These are phyloP conservation scores for Coffea canephora DNA, from an alignment of 257 asterid species.

Conservation along the genomic window DNA sequence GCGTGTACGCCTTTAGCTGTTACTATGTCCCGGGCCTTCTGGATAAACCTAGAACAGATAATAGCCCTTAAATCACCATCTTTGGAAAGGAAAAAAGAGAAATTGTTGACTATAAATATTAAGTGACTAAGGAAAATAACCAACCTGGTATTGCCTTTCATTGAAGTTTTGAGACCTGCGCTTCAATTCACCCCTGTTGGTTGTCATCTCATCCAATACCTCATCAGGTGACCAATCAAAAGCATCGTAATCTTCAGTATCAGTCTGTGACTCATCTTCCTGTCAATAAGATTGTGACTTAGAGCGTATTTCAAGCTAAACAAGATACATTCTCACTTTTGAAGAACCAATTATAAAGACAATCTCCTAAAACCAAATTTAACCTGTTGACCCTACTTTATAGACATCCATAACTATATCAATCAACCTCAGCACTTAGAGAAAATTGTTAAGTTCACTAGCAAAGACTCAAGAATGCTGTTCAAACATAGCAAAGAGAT, in stretches of 20 bases:
- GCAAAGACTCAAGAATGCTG: neutral
- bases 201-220: slow-evolving; percentile 75
- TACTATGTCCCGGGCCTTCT: neutral
- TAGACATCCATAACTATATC: neutral
- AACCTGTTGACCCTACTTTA: too few relatives aligned
- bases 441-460: neutral
- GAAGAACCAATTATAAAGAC: neutral
- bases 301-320: neutral
- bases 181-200: slow-evolving; percentile 82
- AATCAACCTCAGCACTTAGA: neutral
- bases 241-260: slow-evolving; percentile 27
- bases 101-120: neutral
- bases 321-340: neutral
- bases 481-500: neutral
- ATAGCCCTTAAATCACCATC: neutral
- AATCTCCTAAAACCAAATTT: neutral
- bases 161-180: slow-evolving; percentile 68
- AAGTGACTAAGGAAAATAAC: neutral
- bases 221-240: slow-evolving; percentile 59
- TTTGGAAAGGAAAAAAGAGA: neutral
- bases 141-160: slow-evolving; percentile 59
- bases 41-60: slow-evolving; percentile 16
- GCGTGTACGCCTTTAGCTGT: neutral
- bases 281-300: slow-evolving; percentile 15
- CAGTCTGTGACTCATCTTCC: slow-evolving; percentile 40